Conservation (phyloP, 1,139 yeast species). For the Pichia kudriavzevii region DNA sequence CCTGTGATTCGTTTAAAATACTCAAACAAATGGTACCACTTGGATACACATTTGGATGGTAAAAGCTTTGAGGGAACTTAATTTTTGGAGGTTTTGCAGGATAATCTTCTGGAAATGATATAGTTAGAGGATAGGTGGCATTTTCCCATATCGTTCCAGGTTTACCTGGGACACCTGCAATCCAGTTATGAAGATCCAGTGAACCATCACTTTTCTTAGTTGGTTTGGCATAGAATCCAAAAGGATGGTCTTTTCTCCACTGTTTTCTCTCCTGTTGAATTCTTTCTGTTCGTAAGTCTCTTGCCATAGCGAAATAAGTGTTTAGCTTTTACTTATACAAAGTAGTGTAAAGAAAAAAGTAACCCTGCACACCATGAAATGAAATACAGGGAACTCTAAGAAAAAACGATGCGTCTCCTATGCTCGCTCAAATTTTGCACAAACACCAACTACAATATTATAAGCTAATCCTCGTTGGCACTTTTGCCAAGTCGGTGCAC, state of each 20-base stretch:
- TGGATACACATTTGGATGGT: conserved; percentile 96
- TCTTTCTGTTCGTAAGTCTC: conserved; percentile 62
- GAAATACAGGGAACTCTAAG: too few relatives aligned
- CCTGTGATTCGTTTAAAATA: conserved; percentile 90
- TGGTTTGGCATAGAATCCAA: conserved; percentile 94
- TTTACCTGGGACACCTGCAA: conserved; percentile 94
- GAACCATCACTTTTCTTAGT: conserved; percentile 69
- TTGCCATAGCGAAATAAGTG: too few relatives aligned
- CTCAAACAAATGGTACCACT: conserved; percentile 93
- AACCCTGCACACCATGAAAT: too few relatives aligned
- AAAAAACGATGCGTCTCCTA: too few relatives aligned
- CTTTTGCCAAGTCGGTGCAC: too few relatives aligned
- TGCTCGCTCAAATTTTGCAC: too few relatives aligned
- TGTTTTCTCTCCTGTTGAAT: conserved; percentile 87
- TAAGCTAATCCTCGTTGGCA: too few relatives aligned
- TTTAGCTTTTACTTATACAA: too few relatives aligned
- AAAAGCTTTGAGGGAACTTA: conserved; percentile 77
- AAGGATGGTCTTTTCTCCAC: conserved; percentile 98
- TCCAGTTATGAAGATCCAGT: conserved; percentile 80
- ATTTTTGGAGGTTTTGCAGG: conserved; percentile 97
- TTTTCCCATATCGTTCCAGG: conserved; percentile 80
- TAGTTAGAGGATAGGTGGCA: conserved; percentile 80
- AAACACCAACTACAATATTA: too few relatives aligned
- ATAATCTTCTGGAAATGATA: conserved; percentile 80
- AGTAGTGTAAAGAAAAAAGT: too few relatives aligned